Conservation (phyloP, 2,329 filamentous ascomycete genomes). For the Aspergillus sp. region DNA sequence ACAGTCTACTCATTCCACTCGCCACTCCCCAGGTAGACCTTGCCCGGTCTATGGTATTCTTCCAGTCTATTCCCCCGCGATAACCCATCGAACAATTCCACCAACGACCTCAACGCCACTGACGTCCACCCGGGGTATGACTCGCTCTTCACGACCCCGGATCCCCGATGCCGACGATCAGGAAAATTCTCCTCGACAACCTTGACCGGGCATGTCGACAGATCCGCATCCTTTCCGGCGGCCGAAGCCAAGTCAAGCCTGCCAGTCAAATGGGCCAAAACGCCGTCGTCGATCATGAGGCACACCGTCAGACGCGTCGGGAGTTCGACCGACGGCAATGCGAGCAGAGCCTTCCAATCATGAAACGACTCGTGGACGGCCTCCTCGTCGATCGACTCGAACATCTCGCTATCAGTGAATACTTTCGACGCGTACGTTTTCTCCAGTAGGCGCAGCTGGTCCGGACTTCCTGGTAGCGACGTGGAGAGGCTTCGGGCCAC, state of each 20-base stretch:
- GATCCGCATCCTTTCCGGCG: slow-evolving; percentile 6
- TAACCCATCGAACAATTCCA: slow-evolving; percentile 20
- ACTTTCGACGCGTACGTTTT: slow-evolving; percentile 18
- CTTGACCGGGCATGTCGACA: slow-evolving; percentile 15
- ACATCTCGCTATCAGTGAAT: slow-evolving; percentile 12
- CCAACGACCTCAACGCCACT: slow-evolving; percentile 15
- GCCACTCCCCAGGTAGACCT: slow-evolving; percentile 16
- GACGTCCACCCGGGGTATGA: slow-evolving; percentile 17
- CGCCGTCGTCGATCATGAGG: slow-evolving; percentile 18
- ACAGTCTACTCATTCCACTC: slow-evolving; percentile 8
- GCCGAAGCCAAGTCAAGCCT: slow-evolving; percentile 8
- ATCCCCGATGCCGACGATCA: slow-evolving; percentile 10
- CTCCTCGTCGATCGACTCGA: slow-evolving; percentile 9
- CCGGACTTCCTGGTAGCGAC: slow-evolving; percentile 11
- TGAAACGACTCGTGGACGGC: slow-evolving; percentile 16
- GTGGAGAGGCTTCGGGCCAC: slow-evolving; percentile 25
- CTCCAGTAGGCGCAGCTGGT: slow-evolving; percentile 11
- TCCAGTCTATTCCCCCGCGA: slow-evolving; percentile 14
- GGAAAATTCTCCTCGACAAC: slow-evolving; percentile 23
- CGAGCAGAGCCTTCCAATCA: slow-evolving; percentile 19
- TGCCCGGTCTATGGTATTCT: slow-evolving; percentile 15
- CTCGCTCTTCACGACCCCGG: slow-evolving; percentile 5
- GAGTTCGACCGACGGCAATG: slow-evolving; percentile 16
- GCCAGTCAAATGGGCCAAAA: slow-evolving; percentile 11
- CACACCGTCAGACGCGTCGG: slow-evolving; percentile 18